Evolutionary conservation across 2,329 filamentous ascomycete genomes (phyloP), one percentile per base, ranked within the genome.

Genomic region (Penicillium sp.): DNA sequence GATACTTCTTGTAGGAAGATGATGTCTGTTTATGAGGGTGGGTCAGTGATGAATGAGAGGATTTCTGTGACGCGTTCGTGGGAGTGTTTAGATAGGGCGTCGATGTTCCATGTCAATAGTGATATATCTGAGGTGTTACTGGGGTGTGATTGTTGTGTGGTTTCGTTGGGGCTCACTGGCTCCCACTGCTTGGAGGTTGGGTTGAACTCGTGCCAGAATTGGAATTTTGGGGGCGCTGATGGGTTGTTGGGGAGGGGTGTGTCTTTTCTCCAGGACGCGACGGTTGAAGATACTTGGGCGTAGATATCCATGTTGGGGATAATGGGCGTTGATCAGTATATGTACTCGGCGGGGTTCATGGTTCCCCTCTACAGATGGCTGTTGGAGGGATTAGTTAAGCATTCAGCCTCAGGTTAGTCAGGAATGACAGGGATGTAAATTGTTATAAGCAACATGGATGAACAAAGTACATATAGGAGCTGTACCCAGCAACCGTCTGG

Each of bases 71-170:
- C 45, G 32, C 57, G 49, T 43, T 56, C 44, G 42, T 55, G 16
- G 1, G 47, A 47, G 2, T 26, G 35, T 8, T 48, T 13, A 5
- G 47, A 53, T 38, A 42, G 16, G 34, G 44, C 52, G 9, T 60
- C 57, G 19, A 60, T 61, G 14, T 61, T 61, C 57, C 57, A 61
- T 39, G 55, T 61, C 16, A 61, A 27, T 26, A 57, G 30, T 1
- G 46, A 32, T 13, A 56, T 42, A 5, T 53, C 8, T 13, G 42
- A 14, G 29, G 19, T 18, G n/a, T 27, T 10, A 6, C 35, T 7
- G 23, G 23, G 23, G 32, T n/a, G 13, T 7, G n/a, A 4, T 44
- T 30, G 9, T 11, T 44, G 14, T 27, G 30, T 9, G 4, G 11
- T 44, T 35, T 23, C 32, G 30, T 27, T 47, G 9, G 42, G 9